These are phyloP conservation scores for Dendrobium catenatum DNA, from an alignment of 106 monocot species.

Conservation along the genomic window DNA sequence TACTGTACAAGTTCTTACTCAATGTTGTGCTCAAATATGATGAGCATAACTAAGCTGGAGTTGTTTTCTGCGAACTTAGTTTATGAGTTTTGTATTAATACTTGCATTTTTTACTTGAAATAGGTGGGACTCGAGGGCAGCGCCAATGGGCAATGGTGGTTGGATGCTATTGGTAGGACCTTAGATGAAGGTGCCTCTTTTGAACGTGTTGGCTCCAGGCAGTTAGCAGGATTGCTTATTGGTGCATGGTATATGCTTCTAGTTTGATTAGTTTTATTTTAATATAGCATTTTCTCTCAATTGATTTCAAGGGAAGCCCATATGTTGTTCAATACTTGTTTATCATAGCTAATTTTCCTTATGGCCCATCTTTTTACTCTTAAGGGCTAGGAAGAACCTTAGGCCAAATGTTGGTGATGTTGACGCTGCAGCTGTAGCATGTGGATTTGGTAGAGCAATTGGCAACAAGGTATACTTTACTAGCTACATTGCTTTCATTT, in stretches of 20 bases:
- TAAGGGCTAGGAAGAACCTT: slow-evolving; percentile 66
- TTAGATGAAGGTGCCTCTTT: slow-evolving; percentile 59
- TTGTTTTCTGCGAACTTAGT: not conserved
- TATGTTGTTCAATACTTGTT: not conserved
- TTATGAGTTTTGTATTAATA: not conserved
- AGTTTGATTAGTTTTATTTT: slow-evolving; percentile 4
- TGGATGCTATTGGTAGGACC: slow-evolving; percentile 52
- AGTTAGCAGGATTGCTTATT: slow-evolving; percentile 62
- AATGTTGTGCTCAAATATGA: not conserved
- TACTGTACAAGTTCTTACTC: not conserved
- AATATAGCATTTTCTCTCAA: not conserved
- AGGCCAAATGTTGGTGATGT: slow-evolving; percentile 77
- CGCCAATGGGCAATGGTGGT: slow-evolving; percentile 76
- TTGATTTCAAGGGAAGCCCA: not conserved
- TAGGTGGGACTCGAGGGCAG: slow-evolving; percentile 79
- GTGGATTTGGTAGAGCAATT: slow-evolving; percentile 88
- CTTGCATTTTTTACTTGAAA: slow-evolving; percentile 13
- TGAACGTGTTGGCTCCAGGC: slow-evolving; percentile 75
- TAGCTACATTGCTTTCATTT: not conserved
- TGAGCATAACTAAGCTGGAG: not conserved
- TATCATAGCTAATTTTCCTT: not conserved
- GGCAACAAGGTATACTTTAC: slow-evolving; percentile 62
- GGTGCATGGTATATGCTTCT: slow-evolving; percentile 48
- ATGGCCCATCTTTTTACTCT: slow-evolving; percentile 1
- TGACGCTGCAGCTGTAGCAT: slow-evolving; percentile 93